Evolutionary conservation across 176 grass and related monocot species (phyloP).

Genomic region (Triticum monococcum): DNA sequence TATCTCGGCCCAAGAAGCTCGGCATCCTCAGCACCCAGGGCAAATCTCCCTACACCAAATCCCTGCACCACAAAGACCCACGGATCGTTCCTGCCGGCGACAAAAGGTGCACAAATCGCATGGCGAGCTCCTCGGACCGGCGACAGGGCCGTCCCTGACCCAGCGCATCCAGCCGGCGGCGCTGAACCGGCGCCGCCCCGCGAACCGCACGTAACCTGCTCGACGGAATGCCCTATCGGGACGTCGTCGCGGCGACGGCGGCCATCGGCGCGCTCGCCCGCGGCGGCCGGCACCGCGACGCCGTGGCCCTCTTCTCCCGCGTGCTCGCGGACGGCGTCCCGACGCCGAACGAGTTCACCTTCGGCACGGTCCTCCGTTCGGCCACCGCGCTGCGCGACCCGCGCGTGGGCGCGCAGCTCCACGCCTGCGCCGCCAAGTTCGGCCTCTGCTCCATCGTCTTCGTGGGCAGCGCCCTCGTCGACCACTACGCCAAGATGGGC

Average conservation of each 20-base stretch:
- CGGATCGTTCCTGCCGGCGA: background rate
- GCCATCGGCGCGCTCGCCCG: constrained; percentile 56
- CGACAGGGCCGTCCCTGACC: background rate
- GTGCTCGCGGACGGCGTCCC: constrained; percentile 31
- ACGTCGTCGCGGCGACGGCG: constrained; percentile 61
- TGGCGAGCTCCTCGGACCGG: constrained; percentile 8
- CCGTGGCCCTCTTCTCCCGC: constrained; percentile 49
- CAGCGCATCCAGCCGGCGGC: background rate
- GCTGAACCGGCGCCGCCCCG: background rate
- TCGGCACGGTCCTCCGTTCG: constrained; percentile 65
- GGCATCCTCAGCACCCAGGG: background rate
- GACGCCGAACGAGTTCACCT: constrained; percentile 82
- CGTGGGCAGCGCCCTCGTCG: constrained; percentile 76
- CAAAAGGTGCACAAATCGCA: constrained; percentile 32
- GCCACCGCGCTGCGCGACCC: constrained; percentile 43
- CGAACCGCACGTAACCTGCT: constrained; percentile 30
- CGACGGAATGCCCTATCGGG: constrained; percentile 63
- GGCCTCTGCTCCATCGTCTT: constrained; percentile 68
- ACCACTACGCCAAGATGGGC: constrained; percentile 78
- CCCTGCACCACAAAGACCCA: background rate
- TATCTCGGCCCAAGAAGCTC: background rate
- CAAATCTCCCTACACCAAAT: background rate
- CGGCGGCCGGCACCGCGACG: constrained; percentile 43
- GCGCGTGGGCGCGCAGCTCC: constrained; percentile 57
- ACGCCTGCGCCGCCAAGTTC: constrained; percentile 64